These are phyloP conservation scores for Kalmanozyma brasiliensis DNA, from an alignment of 1,284 basidiomycete species.

Conservation along the genomic window DNA sequence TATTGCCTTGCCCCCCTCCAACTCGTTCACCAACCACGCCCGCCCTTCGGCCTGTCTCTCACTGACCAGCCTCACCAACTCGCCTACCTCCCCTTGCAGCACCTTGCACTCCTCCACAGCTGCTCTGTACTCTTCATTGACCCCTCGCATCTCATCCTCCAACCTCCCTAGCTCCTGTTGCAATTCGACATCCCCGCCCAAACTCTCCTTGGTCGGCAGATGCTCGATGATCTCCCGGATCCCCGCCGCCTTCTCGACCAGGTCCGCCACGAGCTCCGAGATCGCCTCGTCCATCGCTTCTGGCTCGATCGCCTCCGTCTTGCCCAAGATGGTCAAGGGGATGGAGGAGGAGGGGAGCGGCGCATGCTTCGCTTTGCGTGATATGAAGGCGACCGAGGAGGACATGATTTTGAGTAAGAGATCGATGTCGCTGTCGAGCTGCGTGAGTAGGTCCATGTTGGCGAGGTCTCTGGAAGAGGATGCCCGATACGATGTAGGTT, in stretches of 20 bases:
- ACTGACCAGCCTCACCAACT: constrained; percentile 7
- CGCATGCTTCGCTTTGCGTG: constrained; percentile 50
- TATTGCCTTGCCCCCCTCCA: constrained; percentile 1
- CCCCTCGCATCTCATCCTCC: constrained; percentile 15
- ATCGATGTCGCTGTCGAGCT: constrained; percentile 51
- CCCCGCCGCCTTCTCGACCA: constrained; percentile 41
- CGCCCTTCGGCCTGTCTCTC: constrained; percentile 9
- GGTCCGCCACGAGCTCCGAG: constrained; percentile 48
- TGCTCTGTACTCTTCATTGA: constrained; percentile 38
- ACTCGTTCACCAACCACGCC: constrained; percentile 17
- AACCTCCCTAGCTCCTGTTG: constrained; percentile 9
- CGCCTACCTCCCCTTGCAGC: constrained; percentile 22
- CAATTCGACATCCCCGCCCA: constrained; percentile 19
- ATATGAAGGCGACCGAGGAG: constrained; percentile 52
- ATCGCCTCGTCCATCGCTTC: constrained; percentile 34
- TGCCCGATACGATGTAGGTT: no score
- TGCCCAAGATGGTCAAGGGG: constrained; percentile 49
- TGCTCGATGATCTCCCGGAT: constrained; percentile 43
- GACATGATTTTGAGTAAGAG: constrained; percentile 60
- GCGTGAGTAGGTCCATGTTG: constrained; percentile 50
- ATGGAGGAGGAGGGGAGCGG: constrained; percentile 33
- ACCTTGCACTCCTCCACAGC: constrained; percentile 22
- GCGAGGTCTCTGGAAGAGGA: neutral
- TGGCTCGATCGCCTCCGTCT: constrained; percentile 41
- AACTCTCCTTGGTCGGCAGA: constrained; percentile 15